A percentile compares a stretch with the other conserved stretches of the same genome.
Conservation (phyloP, 108 stramenopile genomes). For the Nannochloropsis oceanica region DNA sequence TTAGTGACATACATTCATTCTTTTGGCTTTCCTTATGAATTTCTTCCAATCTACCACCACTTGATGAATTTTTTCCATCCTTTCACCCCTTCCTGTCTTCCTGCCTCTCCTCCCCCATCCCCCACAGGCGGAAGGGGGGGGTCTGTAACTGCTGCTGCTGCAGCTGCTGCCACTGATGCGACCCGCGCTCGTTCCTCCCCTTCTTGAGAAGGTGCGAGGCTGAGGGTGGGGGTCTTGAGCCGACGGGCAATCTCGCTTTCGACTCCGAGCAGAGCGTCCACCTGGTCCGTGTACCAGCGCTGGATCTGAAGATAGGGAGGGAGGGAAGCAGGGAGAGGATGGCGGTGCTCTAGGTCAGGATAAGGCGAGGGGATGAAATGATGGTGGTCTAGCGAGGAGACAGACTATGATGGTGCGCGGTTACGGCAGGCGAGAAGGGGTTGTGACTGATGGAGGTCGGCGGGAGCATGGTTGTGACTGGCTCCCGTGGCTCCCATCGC, state of each 20-base stretch:
- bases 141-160: neutral
- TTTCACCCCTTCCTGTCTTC: neutral
- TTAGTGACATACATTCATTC: too few species aligned
- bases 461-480: too few species aligned
- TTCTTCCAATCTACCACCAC: neutral
- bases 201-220: neutral
- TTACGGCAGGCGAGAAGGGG: too few species aligned
- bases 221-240: neutral
- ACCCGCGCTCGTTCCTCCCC: neutral
- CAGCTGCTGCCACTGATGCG: neutral
- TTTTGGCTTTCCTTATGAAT: too few species aligned
- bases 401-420: too few species aligned
- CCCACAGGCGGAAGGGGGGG: neutral
- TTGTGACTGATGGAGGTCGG: too few species aligned
- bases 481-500: too few species aligned
- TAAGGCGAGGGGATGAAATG: neutral
- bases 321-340: neutral
- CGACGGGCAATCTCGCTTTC: neutral
- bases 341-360: neutral
- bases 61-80: neutral
- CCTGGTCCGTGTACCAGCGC: neutral
- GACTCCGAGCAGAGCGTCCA: neutral
- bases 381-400: neutral
- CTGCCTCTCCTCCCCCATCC: neutral
- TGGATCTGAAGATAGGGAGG: neutral